Evolutionary conservation across 2,329 filamentous ascomycete genomes (phyloP).

Genomic region (Nothopassalora personata): DNA sequence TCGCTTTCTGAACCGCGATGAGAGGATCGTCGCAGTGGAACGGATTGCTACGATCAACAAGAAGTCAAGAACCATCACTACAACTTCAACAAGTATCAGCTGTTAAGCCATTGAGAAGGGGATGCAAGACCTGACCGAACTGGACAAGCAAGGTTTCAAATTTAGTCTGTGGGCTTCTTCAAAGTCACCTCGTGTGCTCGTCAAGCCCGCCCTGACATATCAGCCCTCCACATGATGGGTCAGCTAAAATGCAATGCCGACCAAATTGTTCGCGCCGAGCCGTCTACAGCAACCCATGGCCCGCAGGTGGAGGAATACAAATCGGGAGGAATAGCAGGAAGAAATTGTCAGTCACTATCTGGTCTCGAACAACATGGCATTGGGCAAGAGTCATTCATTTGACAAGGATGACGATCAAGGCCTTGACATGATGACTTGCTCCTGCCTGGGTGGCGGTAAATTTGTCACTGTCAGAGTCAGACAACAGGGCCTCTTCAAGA

Average conservation of each 20-base stretch:
- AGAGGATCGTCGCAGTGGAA: constrained; percentile 47
- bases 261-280: no score
- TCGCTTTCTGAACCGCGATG: constrained; percentile 38
- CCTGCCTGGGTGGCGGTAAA: constrained; percentile 31
- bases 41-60: constrained; percentile 47
- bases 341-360: no score
- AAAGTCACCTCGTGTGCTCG: no score
- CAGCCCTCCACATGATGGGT: no score
- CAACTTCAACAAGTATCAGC: constrained; percentile 37
- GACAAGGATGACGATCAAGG: neutral
- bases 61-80: constrained; percentile 51
- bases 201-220: no score
- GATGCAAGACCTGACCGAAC: constrained; percentile 50
- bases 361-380: neutral
- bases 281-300: no score
- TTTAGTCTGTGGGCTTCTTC: constrained; percentile 30
- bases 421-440: constrained; percentile 9
- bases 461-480: constrained; percentile 11
- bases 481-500: constrained; percentile 39
- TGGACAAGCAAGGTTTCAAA: constrained; percentile 50
- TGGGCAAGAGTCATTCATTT: neutral
- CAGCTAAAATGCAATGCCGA: no score
- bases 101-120: constrained; percentile 48
- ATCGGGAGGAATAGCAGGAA: no score
- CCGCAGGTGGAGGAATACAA: no score